These are phyloP conservation scores for Lophium mytilinum DNA, from an alignment of 495 filamentous ascomycete genomes.

Conservation along the genomic window DNA sequence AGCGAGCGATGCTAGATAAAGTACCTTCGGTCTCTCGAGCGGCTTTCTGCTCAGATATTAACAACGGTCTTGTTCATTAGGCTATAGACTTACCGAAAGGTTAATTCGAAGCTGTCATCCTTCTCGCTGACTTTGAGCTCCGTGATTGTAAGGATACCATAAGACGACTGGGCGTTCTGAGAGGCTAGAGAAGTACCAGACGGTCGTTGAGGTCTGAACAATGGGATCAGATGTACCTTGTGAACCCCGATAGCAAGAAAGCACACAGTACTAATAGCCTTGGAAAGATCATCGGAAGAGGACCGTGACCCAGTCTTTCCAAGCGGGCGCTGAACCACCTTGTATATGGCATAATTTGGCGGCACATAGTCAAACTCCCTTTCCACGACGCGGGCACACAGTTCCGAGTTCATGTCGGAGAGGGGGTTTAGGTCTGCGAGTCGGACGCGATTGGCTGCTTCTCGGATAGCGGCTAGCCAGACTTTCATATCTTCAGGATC, in stretches of 20 bases:
- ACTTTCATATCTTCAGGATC: constrained; percentile 66
- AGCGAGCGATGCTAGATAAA: constrained; percentile 73
- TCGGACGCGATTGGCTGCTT: constrained; percentile 48
- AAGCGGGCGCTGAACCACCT: constrained; percentile 67
- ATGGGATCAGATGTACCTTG: constrained; percentile 70
- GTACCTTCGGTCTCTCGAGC: constrained; percentile 49
- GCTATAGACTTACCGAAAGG: constrained; percentile 55
- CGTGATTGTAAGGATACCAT: constrained; percentile 70
- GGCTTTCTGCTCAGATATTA: constrained; percentile 47
- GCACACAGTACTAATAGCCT: constrained; percentile 61
- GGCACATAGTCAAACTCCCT: constrained; percentile 68
- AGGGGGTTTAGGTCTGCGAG: constrained; percentile 48
- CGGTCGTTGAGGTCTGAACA: constrained; percentile 54
- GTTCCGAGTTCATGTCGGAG: constrained; percentile 51
- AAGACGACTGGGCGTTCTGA: constrained; percentile 44
- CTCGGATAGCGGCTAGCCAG: constrained; percentile 64
- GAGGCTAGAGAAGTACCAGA: constrained; percentile 48
- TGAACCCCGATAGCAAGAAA: constrained; percentile 82
- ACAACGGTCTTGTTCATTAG: neutral
- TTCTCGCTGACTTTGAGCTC: constrained; percentile 56
- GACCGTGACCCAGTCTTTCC: constrained; percentile 50
- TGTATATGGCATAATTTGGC: constrained; percentile 67
- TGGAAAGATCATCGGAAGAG: constrained; percentile 71
- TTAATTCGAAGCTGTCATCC: constrained; percentile 80
- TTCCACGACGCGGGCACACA: constrained; percentile 60